A percentile compares a stretch with the other conserved stretches of the same genome.
phyloP scores from a whole-genome alignment of 2,329 filamentous ascomycete genomes.

The Cryphonectria naterciae region DNA sequence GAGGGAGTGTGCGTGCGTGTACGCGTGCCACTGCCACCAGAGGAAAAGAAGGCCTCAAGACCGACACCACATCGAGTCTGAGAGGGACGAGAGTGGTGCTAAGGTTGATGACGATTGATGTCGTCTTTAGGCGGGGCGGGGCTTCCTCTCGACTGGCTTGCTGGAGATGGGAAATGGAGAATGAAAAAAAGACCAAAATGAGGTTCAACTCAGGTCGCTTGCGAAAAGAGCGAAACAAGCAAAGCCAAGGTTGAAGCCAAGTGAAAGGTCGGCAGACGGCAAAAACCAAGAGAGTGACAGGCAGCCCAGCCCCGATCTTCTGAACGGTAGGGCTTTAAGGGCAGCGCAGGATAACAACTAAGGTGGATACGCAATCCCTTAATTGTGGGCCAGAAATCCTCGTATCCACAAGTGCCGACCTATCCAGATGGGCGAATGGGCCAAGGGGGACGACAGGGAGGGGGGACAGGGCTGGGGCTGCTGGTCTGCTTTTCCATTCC shows the following conservation, averaged over 20 bases:
- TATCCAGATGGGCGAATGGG: constrained; percentile 5
- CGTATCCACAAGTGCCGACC: constrained; percentile 16
- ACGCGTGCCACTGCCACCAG: not conserved
- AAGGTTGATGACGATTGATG: constrained; percentile 7
- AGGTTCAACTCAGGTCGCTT: not conserved
- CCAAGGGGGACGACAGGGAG: not conserved
- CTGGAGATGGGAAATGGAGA: not conserved
- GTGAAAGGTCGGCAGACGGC: constrained; percentile 17
- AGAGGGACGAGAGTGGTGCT: not conserved
- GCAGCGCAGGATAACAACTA: not conserved
- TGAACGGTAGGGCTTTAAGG: constrained; percentile 20
- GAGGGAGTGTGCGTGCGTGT: not conserved
- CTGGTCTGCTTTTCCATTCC: not conserved
- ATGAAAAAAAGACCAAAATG: not conserved
- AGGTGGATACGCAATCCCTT: constrained; percentile 21
- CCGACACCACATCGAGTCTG: constrained; percentile 20
- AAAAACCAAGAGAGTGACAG: not conserved
- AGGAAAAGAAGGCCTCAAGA: not conserved
- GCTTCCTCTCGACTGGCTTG: not conserved
- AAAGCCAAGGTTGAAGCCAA: constrained; percentile 28
- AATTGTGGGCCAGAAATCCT: constrained; percentile 13
- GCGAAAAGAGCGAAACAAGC: constrained; percentile 19
- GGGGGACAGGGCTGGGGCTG: not conserved
- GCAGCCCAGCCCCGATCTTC: constrained; percentile 10
- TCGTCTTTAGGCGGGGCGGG: constrained; percentile 7